Percentiles rank a stretch among this genome's conserved stretches.
These are phyloP conservation scores for Onygenales sp. DNA, from an alignment of 2,329 filamentous ascomycete species.

Conservation along the genomic window DNA sequence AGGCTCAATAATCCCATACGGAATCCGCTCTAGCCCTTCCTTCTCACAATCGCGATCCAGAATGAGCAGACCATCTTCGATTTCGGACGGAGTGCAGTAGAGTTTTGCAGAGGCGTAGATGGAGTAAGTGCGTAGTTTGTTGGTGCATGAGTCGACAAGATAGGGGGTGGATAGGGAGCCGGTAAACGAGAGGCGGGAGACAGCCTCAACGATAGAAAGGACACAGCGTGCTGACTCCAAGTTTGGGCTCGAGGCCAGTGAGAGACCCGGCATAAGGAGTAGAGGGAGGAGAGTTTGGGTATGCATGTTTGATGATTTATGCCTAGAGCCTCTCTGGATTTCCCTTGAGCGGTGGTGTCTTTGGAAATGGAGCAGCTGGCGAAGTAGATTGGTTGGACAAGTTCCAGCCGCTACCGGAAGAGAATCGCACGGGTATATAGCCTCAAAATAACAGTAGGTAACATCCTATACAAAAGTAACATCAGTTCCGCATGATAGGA, in stretches of 20 bases:
- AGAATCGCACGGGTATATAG: no score
- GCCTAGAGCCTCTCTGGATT: no score
- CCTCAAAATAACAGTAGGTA: not conserved
- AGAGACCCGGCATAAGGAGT: not conserved
- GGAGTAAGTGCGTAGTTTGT: slow-evolving; percentile 23
- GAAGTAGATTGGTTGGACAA: no score
- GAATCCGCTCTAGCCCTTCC: slow-evolving; percentile 18
- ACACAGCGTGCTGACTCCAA: slow-evolving; percentile 1
- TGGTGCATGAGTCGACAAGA: slow-evolving; percentile 23
- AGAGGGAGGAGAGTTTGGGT: not conserved
- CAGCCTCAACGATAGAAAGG: slow-evolving; percentile 21
- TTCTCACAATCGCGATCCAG: slow-evolving; percentile 17
- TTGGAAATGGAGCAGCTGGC: no score
- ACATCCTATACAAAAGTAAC: not conserved
- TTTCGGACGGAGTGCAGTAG: slow-evolving; percentile 19
- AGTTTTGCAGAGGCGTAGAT: slow-evolving; percentile 26
- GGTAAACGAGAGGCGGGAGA: slow-evolving; percentile 23
- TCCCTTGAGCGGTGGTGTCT: no score
- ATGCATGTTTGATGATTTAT: not conserved
- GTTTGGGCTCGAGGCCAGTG: not conserved
- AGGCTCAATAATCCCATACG: slow-evolving; percentile 12
- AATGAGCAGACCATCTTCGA: slow-evolving; percentile 17
- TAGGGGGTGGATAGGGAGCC: slow-evolving; percentile 9
- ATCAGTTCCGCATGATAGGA: not conserved
- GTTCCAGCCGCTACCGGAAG: no score